These are phyloP conservation scores for Aspergillus versicolor DNA, from an alignment of 2,329 filamentous ascomycete species.

Conservation along the genomic window DNA sequence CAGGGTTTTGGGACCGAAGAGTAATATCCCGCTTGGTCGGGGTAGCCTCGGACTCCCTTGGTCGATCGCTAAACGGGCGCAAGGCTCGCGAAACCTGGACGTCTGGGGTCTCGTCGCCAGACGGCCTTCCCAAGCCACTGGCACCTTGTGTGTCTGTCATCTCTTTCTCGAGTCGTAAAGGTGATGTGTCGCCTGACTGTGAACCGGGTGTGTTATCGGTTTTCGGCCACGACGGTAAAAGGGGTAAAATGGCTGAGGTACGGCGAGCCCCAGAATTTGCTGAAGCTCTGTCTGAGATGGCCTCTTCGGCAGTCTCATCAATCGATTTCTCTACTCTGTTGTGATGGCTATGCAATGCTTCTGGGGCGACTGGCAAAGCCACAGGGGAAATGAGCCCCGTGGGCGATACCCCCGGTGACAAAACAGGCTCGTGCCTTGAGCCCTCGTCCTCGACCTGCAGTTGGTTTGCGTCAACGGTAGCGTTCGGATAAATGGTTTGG, in stretches of 20 bases:
- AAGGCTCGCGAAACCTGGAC: background rate
- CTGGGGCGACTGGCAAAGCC: background rate
- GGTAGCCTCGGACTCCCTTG: constrained; percentile 24
- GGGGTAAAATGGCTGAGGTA: background rate
- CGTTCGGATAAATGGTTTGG: background rate
- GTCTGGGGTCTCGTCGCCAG: background rate
- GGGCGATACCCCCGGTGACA: background rate
- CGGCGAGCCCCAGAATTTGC: background rate
- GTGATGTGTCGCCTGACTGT: background rate
- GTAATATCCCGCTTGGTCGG: constrained; percentile 34
- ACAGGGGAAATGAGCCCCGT: background rate
- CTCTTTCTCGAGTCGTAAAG: background rate
- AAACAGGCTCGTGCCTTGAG: background rate
- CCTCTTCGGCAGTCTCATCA: background rate
- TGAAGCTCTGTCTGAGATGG: background rate
- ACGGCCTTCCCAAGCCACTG: background rate
- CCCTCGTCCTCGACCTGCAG: background rate
- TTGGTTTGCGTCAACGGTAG: background rate
- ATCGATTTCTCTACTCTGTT: background rate
- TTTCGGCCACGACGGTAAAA: background rate
- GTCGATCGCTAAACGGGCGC: background rate
- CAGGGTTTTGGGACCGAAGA: constrained; percentile 39
- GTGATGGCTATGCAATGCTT: background rate
- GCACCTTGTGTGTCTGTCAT: too few relatives aligned
- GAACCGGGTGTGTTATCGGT: background rate